phyloP scores from a whole-genome alignment of 495 filamentous ascomycete species.

The Chlorociboria aeruginascens region DNA sequence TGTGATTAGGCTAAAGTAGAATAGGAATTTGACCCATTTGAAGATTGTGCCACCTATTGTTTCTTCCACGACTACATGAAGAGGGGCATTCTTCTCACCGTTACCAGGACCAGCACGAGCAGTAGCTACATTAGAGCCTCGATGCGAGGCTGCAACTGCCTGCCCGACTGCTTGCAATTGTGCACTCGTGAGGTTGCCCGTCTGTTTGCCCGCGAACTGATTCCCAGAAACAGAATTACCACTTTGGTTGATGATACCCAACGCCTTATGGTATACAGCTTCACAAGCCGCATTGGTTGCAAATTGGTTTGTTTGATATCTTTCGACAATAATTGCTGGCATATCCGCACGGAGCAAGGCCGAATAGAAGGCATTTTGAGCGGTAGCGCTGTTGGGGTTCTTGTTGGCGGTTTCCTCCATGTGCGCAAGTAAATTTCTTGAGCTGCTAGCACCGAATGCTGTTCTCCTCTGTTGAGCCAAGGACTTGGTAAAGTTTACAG shows the following conservation, averaged over 20 bases:
- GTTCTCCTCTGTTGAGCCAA: slow-evolving; percentile 13
- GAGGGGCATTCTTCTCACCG: slow-evolving; percentile 64
- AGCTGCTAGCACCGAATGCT: slow-evolving; percentile 18
- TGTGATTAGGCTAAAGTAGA: slow-evolving; percentile 61
- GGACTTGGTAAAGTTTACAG: slow-evolving; percentile 6
- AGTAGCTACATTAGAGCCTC: slow-evolving; percentile 52
- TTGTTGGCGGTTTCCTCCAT: slow-evolving; percentile 81
- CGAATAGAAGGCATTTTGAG: slow-evolving; percentile 89
- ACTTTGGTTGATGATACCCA: slow-evolving; percentile 50
- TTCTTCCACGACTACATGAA: slow-evolving; percentile 96
- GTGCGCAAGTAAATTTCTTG: slow-evolving; percentile 36
- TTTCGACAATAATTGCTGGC: slow-evolving; percentile 80
- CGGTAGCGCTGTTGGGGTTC: slow-evolving; percentile 71
- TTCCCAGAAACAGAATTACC: slow-evolving; percentile 28
- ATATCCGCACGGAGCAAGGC: slow-evolving; percentile 83
- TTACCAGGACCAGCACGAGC: slow-evolving; percentile 28
- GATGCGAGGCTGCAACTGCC: slow-evolving; percentile 65
- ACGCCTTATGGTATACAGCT: slow-evolving; percentile 58
- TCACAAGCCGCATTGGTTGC: slow-evolving; percentile 65
- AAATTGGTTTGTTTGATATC: slow-evolving; percentile 76
- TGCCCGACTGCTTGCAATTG: slow-evolving; percentile 79
- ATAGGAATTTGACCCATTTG: slow-evolving; percentile 78
- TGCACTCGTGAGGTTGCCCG: slow-evolving; percentile 33
- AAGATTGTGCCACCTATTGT: slow-evolving; percentile 65
- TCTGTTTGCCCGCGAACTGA: slow-evolving; percentile 9